A percentile compares a stretch with the other conserved stretches of the same genome.
phyloP scores from a whole-genome alignment of 371 early-diverging fungal genomes.

The Haplosporangium sp. region DNA sequence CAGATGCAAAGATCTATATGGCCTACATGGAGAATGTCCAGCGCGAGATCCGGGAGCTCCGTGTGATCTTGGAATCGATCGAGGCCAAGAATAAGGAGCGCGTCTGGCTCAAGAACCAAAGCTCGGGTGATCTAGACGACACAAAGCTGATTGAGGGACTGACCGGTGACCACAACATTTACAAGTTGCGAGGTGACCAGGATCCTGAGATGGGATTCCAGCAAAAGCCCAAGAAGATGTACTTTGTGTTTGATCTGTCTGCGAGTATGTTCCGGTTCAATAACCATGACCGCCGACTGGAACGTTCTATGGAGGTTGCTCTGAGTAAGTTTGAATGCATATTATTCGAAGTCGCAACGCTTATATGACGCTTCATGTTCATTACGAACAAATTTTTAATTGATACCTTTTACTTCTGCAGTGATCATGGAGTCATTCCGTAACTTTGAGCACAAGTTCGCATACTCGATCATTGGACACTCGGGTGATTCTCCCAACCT shows the following conservation, averaged over 20 bases:
- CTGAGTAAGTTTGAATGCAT: slow-evolving; percentile 57
- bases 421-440: slow-evolving; percentile 89
- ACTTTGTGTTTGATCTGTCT: slow-evolving; percentile 84
- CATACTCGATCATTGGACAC: slow-evolving; percentile 82
- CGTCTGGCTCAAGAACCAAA: slow-evolving; percentile 86
- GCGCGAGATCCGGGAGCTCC: slow-evolving; percentile 79
- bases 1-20: slow-evolving; percentile 72
- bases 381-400: background rate
- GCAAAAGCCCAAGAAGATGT: slow-evolving; percentile 82
- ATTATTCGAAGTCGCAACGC: no score
- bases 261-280: slow-evolving; percentile 86
- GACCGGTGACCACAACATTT: slow-evolving; percentile 83
- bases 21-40: slow-evolving; percentile 71
- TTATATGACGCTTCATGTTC: background rate
- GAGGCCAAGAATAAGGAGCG: slow-evolving; percentile 88
- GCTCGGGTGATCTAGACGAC: slow-evolving; percentile 87
- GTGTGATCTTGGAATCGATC: slow-evolving; percentile 80
- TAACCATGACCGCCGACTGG: slow-evolving; percentile 75
- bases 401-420: slow-evolving; percentile 8
- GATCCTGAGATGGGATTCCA: slow-evolving; percentile 79
- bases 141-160: slow-evolving; percentile 84
- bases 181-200: slow-evolving; percentile 84
- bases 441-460: slow-evolving; percentile 85
- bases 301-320: slow-evolving; percentile 78
- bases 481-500: slow-evolving; percentile 83